Evolutionary conservation across 2,329 filamentous ascomycete genomes (phyloP).

Genomic region (Claviceps africana): DNA sequence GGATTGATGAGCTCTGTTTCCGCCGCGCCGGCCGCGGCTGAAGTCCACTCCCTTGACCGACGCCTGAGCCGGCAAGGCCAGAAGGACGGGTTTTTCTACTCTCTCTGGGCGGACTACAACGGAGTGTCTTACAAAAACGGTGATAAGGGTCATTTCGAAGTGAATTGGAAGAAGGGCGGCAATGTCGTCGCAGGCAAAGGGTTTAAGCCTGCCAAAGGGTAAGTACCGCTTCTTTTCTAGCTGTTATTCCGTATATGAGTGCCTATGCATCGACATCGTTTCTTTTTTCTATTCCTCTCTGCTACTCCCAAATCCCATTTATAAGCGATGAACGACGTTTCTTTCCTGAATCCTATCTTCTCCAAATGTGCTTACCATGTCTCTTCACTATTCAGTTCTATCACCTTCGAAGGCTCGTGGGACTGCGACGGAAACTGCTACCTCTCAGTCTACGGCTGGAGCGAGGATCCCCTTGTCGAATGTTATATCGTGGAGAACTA

Average conservation of each 20-base stretch:
- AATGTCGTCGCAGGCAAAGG: constrained; percentile 46
- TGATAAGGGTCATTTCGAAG: background rate
- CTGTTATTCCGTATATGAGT: constrained; percentile 6
- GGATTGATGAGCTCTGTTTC: background rate
- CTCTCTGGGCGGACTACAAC: background rate
- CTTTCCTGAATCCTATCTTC: background rate
- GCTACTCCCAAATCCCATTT: no score
- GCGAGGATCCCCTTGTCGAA: constrained; percentile 20
- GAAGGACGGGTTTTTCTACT: background rate
- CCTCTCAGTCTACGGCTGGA: constrained; percentile 27
- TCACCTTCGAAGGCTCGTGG: constrained; percentile 7
- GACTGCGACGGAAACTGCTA: constrained; percentile 18
- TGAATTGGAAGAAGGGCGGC: constrained; percentile 28
- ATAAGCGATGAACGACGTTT: no score
- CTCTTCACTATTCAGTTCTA: constrained; percentile 14
- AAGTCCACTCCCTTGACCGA: background rate
- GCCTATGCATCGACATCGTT: background rate
- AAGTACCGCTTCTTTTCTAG: constrained; percentile 8
- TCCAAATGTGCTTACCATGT: background rate
- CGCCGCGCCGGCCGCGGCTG: background rate
- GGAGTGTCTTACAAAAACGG: background rate
- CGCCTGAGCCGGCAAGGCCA: background rate
- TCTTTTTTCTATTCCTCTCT: no score
- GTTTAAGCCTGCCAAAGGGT: constrained; percentile 40
- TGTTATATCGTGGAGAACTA: constrained; percentile 26